Conservation (phyloP, 495 filamentous ascomycete genomes). For the Daldinia caldariorum region DNA sequence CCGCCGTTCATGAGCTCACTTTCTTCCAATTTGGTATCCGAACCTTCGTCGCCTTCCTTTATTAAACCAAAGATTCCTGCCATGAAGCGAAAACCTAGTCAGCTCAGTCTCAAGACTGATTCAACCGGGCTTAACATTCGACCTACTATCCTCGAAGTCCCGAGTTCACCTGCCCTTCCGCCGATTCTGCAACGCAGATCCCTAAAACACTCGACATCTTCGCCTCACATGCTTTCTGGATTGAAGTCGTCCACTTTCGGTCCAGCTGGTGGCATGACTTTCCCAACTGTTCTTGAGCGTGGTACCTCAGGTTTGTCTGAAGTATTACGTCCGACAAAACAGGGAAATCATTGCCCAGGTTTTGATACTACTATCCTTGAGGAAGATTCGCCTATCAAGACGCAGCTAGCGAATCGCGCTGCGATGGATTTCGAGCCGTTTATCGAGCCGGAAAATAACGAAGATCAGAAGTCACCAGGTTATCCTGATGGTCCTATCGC, state of each 20-base stretch:
- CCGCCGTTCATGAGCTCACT: slow-evolving; percentile 67
- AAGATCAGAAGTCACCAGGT: slow-evolving; percentile 86
- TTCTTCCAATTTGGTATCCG: slow-evolving; percentile 63
- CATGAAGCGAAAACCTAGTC: slow-evolving; percentile 78
- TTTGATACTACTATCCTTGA: slow-evolving; percentile 67
- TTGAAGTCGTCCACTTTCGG: slow-evolving; percentile 64
- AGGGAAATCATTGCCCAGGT: slow-evolving; percentile 39
- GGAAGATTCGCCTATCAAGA: slow-evolving; percentile 79
- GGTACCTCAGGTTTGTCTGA: slow-evolving; percentile 60
- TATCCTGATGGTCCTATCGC: slow-evolving; percentile 93
- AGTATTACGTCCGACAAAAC: slow-evolving; percentile 58
- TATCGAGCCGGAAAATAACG: slow-evolving; percentile 63
- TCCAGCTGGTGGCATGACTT: slow-evolving; percentile 63
- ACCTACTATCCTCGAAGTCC: slow-evolving; percentile 54
- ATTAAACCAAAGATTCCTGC: slow-evolving; percentile 77
- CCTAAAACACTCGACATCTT: slow-evolving; percentile 65
- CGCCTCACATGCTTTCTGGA: slow-evolving; percentile 63
- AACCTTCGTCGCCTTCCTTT: slow-evolving; percentile 83
- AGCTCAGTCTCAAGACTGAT: slow-evolving; percentile 72
- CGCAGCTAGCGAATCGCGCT: slow-evolving; percentile 62
- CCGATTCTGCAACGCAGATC: slow-evolving; percentile 64
- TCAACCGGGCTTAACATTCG: slow-evolving; percentile 57
- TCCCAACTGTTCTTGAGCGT: slow-evolving; percentile 60
- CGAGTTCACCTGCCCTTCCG: slow-evolving; percentile 55
- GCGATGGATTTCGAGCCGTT: slow-evolving; percentile 62